phyloP scores from a whole-genome alignment of 139 green algal species.

The Pleodorina starrii region DNA sequence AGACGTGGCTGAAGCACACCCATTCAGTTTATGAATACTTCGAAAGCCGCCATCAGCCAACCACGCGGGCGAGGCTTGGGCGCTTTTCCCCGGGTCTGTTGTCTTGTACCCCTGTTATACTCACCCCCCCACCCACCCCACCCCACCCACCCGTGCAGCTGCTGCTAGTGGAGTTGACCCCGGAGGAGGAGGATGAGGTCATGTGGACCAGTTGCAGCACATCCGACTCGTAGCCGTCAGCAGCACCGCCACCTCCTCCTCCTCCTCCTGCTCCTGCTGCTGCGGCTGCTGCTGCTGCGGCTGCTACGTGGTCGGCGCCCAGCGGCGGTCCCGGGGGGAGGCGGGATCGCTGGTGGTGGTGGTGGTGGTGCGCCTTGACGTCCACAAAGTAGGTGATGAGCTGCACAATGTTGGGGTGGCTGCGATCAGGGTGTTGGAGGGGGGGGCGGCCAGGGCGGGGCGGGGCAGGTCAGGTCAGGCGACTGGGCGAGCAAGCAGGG shows the following conservation, averaged over 20 bases:
- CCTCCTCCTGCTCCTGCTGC: neutral
- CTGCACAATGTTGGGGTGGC: constrained; percentile 49
- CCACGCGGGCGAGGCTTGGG: no score
- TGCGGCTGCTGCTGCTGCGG: neutral
- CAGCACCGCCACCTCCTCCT: neutral
- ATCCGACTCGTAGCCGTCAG: neutral
- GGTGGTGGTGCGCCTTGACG: neutral
- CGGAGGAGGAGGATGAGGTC: neutral
- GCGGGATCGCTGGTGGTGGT: neutral
- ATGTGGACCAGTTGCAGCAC: constrained; percentile 29
- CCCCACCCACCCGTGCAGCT: neutral
- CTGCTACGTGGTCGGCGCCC: no score
- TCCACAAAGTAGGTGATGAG: constrained; percentile 46
- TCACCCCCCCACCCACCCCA: no score
- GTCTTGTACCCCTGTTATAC: no score
- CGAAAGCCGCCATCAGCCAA: no score
- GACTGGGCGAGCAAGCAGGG: no score
- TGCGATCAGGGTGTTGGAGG: neutral
- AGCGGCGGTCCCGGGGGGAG: no score
- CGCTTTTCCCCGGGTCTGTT: no score
- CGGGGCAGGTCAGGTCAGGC: neutral
- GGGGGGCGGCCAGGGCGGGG: neutral
- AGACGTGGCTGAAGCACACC: no score
- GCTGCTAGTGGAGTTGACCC: neutral
- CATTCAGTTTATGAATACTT: no score